Evolutionary conservation across 2,329 filamentous ascomycete genomes (phyloP).

Genomic region (Blastomyces silverae): DNA sequence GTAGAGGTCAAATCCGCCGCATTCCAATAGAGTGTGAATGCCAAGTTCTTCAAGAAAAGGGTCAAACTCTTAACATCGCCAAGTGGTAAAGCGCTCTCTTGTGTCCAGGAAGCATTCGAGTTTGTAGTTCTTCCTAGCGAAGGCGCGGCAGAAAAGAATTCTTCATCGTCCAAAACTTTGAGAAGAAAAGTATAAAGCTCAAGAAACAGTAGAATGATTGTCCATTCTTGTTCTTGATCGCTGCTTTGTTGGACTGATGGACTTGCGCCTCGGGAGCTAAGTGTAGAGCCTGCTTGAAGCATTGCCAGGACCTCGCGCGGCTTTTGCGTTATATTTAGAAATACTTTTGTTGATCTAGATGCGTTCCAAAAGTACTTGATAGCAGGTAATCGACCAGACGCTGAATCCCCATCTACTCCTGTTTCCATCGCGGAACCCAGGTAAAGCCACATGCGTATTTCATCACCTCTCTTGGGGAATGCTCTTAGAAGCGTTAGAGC

Average conservation of each 20-base stretch:
- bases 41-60: conserved; percentile 80
- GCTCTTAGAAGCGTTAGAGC: conserved; percentile 77
- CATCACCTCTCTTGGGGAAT: conserved; percentile 73
- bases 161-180: conserved; percentile 90
- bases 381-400: conserved; percentile 49
- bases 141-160: conserved; percentile 63
- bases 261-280: conserved; percentile 35
- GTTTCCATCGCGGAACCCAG: conserved; percentile 56
- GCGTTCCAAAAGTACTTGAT: conserved; percentile 82
- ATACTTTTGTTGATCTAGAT: conserved; percentile 52
- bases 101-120: conserved; percentile 50
- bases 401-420: conserved; percentile 30
- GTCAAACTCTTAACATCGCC: conserved; percentile 67
- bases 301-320: conserved; percentile 53
- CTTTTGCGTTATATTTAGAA: conserved; percentile 51
- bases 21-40: conserved; percentile 83
- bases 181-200: conserved; percentile 91
- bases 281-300: conserved; percentile 40
- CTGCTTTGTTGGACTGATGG: conserved; percentile 28
- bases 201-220: conserved; percentile 78
- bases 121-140: conserved; percentile 41
- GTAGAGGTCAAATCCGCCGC: conserved; percentile 56
- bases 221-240: conserved; percentile 66
- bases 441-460: conserved; percentile 92
- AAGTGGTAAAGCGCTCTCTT: conserved; percentile 62